Evolutionary conservation across 108 stramenopile species (phyloP), one percentile per base, ranked within the genome.

Genomic region (Fragilaria crotonensis): DNA sequence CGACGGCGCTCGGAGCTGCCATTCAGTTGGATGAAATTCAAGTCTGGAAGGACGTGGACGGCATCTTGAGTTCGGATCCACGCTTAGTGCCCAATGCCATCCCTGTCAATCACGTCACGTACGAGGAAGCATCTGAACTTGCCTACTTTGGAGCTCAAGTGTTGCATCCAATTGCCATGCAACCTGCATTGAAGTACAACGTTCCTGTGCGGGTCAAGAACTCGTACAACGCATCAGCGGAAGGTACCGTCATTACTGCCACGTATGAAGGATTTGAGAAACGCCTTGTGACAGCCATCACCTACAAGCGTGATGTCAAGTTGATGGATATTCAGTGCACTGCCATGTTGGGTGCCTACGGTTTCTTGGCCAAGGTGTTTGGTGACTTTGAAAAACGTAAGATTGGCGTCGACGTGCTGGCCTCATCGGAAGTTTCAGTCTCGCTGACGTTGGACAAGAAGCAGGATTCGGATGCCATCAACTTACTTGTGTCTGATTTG

Each of bases 31-130:
- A 98, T 52, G 97, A 98, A 67, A 79, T 98, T 51, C 97, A 98
- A 77, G 93, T 97, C 17, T 99, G 98, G 98, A 99, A 97, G 71
- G 98, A 99, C 74, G 98, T 99, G 28, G 93, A 99, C 78, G 98
- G 98, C 25, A 97, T 99, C 45, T 73, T 99, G 48, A 84, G 87
- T 5, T 87, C 90, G 7, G 96, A 99, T 75, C 98, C 98, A 23
- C 74, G 95, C 5, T 62, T 93, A 2, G 96, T 99, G 1, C 54
- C 77, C 1, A 75, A 69, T 30, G 96, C 98, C 1, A 63, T 90
- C 0, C 93, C 96, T 2, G 85, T 99, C 30, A 65, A 78, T 25
- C 70, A 71, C 33, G 92, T 95, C 20, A 77, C 73, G 19, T 96
- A 92, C 62, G 91, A 94, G 22, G 98, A 99, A 64, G 98, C 98